phyloP scores from a whole-genome alignment of 2,329 filamentous ascomycete species.

The Paramyrothecium sp. region DNA sequence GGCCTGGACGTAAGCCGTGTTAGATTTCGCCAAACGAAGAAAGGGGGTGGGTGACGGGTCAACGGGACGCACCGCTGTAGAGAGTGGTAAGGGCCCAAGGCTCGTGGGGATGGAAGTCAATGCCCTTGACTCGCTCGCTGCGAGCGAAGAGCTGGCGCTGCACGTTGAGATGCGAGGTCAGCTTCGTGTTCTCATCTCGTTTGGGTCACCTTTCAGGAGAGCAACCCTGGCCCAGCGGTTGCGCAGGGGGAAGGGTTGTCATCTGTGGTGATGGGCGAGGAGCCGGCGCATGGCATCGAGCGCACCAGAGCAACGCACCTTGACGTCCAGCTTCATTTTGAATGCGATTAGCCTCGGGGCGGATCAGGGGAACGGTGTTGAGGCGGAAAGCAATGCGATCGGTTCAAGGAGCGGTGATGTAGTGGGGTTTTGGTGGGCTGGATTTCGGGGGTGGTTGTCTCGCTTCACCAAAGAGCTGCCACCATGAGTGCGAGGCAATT shows the following conservation, averaged over 20 bases:
- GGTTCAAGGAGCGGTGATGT: conserved; percentile 9
- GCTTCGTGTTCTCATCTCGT: neutral
- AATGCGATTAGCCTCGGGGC: conserved; percentile 18
- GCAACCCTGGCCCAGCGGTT: neutral
- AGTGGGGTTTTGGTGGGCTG: neutral
- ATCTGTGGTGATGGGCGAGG: neutral
- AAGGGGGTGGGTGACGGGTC: neutral
- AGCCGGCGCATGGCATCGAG: neutral
- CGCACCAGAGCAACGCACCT: conserved; percentile 26
- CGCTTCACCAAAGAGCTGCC: neutral
- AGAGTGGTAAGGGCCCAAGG: conserved; percentile 96
- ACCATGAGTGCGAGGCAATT: neutral
- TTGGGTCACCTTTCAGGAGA: conserved; percentile 14
- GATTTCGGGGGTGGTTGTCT: neutral
- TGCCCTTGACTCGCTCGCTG: conserved; percentile 94
- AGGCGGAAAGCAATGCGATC: conserved; percentile 18
- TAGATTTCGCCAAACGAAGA: neutral
- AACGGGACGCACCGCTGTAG: conserved; percentile 73
- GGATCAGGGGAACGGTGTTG: conserved; percentile 21
- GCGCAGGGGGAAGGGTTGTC: neutral
- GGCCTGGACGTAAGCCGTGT: conserved; percentile 54
- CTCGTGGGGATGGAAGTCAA: conserved; percentile 96
- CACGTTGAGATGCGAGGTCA: conserved; percentile 11
- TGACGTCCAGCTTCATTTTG: conserved; percentile 42
- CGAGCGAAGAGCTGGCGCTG: conserved; percentile 61